Conservation (phyloP, 2,329 filamentous ascomycete genomes). For the Colletotrichum godetiae region DNA sequence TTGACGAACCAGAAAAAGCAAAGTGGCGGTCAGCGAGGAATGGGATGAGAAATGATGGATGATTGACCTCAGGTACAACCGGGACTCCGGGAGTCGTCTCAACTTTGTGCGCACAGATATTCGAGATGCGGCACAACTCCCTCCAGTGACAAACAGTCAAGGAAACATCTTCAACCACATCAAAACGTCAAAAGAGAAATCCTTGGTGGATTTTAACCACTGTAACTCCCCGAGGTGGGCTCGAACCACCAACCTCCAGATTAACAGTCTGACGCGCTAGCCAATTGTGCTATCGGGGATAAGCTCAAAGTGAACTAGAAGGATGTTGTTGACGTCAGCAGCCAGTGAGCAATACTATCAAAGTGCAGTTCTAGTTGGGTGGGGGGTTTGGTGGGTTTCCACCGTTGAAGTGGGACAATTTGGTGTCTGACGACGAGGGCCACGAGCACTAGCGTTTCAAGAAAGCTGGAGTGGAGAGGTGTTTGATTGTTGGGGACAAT, state of each 20-base stretch:
- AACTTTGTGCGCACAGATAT: neutral
- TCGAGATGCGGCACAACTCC: neutral
- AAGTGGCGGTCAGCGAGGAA: conserved; percentile 8
- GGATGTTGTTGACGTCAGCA: neutral
- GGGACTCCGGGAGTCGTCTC: neutral
- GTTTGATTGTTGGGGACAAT: neutral
- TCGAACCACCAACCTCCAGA: conserved; percentile 37
- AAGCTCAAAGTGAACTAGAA: conserved; percentile 16
- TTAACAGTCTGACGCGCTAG: conserved; percentile 37
- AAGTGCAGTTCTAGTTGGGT: neutral
- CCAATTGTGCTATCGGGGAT: conserved; percentile 37
- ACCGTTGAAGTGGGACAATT: neutral
- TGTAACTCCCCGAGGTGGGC: conserved; percentile 33
- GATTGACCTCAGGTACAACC: no score
- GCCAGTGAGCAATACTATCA: accelerated
- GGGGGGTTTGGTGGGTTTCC: neutral
- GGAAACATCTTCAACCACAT: neutral
- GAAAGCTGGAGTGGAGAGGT: neutral
- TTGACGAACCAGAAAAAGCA: neutral
- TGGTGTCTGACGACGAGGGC: neutral
- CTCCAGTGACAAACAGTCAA: neutral
- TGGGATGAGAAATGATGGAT: neutral
- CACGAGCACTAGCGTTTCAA: neutral
- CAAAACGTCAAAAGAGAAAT: neutral
- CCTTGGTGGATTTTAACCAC: conserved; percentile 16